Evolutionary conservation across 306 rosid genomes (phyloP).

Genomic region (Castanea mollissima): DNA sequence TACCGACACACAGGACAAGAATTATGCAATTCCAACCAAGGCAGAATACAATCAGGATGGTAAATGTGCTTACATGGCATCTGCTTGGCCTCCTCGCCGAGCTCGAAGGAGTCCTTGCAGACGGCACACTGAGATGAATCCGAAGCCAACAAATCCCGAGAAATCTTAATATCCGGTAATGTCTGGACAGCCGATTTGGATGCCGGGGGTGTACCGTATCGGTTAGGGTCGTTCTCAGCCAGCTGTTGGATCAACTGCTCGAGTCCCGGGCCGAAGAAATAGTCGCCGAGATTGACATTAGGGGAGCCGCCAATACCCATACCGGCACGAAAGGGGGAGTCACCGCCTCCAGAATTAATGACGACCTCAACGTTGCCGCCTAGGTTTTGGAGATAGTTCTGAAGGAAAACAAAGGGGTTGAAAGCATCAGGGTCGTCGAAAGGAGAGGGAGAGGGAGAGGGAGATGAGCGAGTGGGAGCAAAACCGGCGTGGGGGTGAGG

Average conservation of each 20-base stretch:
- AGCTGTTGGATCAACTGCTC: conserved; percentile 95
- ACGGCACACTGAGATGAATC: conserved; percentile 91
- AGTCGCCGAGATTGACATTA: conserved; percentile 73
- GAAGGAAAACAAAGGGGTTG: conserved; percentile 68
- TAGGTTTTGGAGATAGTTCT: conserved; percentile 66
- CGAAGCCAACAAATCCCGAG: conserved; percentile 56
- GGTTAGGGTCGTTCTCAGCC: conserved; percentile 89
- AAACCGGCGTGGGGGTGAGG: conserved; percentile 19
- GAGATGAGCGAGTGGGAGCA: conserved; percentile 4
- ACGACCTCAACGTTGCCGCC: conserved; percentile 80
- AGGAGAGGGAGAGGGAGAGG: conserved; percentile 26
- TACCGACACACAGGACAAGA: conserved; percentile 93
- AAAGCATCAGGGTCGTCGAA: conserved; percentile 55
- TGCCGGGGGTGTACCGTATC: conserved; percentile 89
- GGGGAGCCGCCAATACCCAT: conserved; percentile 20
- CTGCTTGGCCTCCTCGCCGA: conserved; percentile 67
- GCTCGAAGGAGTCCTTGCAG: conserved; percentile 77
- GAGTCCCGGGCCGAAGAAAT: conserved; percentile 89
- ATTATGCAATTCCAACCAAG: conserved; percentile 88
- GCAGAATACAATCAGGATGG: conserved; percentile 74
- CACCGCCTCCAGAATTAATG: conserved; percentile 58
- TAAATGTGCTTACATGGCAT: conserved; percentile 91
- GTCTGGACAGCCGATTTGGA: conserved; percentile 59
- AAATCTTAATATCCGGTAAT: conserved; percentile 52
- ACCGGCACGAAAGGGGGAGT: conserved; percentile 37